These are phyloP conservation scores for Aspergillus pseudoglaucus DNA, from an alignment of 2,329 filamentous ascomycete species.

Conservation along the genomic window DNA sequence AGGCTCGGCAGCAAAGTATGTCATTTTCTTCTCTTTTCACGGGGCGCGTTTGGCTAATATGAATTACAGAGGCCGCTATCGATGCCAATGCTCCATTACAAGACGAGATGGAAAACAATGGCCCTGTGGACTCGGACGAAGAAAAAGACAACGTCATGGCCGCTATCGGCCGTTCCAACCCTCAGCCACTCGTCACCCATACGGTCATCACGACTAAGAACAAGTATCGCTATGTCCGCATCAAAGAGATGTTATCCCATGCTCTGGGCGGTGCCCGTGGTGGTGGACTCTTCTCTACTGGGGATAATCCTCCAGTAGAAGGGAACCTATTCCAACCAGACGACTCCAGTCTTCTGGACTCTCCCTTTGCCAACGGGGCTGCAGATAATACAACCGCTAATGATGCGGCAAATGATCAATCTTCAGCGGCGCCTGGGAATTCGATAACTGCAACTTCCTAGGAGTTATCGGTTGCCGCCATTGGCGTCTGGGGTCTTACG, in stretches of 20 bases:
- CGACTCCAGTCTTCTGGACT: conserved; percentile 13
- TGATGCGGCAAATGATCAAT: conserved; percentile 17
- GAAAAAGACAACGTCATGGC: conserved; percentile 86
- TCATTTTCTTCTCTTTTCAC: conserved; percentile 13
- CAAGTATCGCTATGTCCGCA: conserved; percentile 57
- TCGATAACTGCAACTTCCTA: conserved; percentile 13
- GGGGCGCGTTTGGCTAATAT: conserved; percentile 2
- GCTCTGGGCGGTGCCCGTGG: conserved; percentile 48
- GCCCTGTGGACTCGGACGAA: conserved; percentile 87
- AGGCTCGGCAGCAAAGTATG: conserved; percentile 93
- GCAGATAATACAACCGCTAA: conserved; percentile 13
- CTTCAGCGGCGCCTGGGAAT: conserved; percentile 17
- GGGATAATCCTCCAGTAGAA: conserved; percentile 22
- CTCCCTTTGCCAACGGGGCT: conserved; percentile 19
- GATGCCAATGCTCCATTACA: conserved; percentile 88
- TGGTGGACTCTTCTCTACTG: conserved; percentile 39
- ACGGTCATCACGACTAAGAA: conserved; percentile 42
- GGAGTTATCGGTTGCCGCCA: conserved; percentile 1
- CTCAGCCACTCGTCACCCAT: conserved; percentile 68
- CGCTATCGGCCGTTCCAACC: conserved; percentile 66
- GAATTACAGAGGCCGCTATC: conserved; percentile 72
- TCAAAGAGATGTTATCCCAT: conserved; percentile 58
- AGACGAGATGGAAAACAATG: conserved; percentile 74
- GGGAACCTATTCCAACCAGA: conserved; percentile 29
- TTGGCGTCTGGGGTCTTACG: neutral